Evolutionary conservation across 306 rosid species (phyloP).

Genomic region (Hippophae gyantsensis): DNA sequence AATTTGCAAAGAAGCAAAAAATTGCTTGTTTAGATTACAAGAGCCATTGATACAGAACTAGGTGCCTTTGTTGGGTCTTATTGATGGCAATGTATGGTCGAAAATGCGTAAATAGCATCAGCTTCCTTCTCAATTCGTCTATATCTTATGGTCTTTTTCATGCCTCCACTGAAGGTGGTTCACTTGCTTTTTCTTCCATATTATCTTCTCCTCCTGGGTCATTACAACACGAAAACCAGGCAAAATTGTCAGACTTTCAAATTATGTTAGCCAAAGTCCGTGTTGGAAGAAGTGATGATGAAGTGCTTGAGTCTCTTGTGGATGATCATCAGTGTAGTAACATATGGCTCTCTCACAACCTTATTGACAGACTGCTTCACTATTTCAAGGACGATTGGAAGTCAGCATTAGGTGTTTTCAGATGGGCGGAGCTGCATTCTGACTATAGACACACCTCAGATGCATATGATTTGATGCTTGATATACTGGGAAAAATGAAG

Average conservation of each 20-base stretch:
- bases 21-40: too few species aligned
- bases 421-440: slow-evolving; percentile 54
- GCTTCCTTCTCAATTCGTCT: too few species aligned
- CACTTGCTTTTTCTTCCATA: too few species aligned
- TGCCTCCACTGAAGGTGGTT: too few species aligned
- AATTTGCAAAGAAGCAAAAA: too few species aligned
- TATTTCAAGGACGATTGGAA: slow-evolving; percentile 85
- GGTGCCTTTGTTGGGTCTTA: too few species aligned
- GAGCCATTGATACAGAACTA: too few species aligned
- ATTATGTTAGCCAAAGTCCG: slow-evolving; percentile 40
- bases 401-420: slow-evolving; percentile 68
- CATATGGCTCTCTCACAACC: slow-evolving; percentile 31
- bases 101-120: too few species aligned
- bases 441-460: slow-evolving; percentile 38
- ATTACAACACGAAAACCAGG: slow-evolving; percentile 20
- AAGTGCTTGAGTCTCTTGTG: slow-evolving; percentile 38
- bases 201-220: too few species aligned
- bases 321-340: slow-evolving; percentile 35
- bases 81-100: too few species aligned
- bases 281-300: slow-evolving; percentile 42
- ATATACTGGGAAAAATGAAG: slow-evolving; percentile 73
- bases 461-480: slow-evolving; percentile 52
- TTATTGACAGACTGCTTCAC: slow-evolving; percentile 36
- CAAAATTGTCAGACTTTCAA: slow-evolving; percentile 29
- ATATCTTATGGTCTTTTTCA: too few species aligned